A percentile compares a stretch with the other conserved stretches of the same genome.
These are phyloP conservation scores for Astrothelium macrocarpum DNA, from an alignment of 495 filamentous ascomycete species.

Conservation along the genomic window DNA sequence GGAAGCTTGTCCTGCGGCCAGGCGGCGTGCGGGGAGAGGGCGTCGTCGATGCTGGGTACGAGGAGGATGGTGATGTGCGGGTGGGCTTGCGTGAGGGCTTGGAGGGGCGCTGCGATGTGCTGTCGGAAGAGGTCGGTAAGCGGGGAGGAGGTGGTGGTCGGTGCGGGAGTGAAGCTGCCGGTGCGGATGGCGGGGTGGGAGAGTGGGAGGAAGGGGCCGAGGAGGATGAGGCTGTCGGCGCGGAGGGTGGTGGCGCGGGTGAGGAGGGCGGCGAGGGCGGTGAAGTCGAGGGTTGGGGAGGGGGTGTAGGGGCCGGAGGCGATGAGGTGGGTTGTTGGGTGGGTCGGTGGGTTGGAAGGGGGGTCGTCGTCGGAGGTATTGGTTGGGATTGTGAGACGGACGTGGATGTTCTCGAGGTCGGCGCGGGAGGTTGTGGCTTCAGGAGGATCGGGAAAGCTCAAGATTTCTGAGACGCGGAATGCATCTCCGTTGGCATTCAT, in stretches of 20 bases:
- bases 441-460: conserved; percentile 62
- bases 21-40: conserved; percentile 67
- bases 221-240: conserved; percentile 70
- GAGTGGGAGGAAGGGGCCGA: conserved; percentile 80
- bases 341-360: conserved; percentile 25
- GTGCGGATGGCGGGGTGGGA: conserved; percentile 83
- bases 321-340: conserved; percentile 64
- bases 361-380: conserved; percentile 43
- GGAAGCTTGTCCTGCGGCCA: conserved; percentile 83
- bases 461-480: conserved; percentile 68
- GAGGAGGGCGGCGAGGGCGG: conserved; percentile 73
- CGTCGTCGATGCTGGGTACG: conserved; percentile 79
- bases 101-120: conserved; percentile 58
- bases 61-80: conserved; percentile 73
- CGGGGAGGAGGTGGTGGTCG: conserved; percentile 60
- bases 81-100: conserved; percentile 53
- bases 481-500: conserved; percentile 79
- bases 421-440: conserved; percentile 53
- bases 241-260: conserved; percentile 60
- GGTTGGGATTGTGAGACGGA: conserved; percentile 50
- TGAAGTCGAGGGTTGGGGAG: conserved; percentile 82
- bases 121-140: conserved; percentile 76
- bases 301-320: conserved; percentile 85
- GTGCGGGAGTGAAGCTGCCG: conserved; percentile 84
- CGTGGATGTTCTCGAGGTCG: conserved; percentile 52